A percentile compares a stretch with the other conserved stretches of the same genome.
phyloP scores from a whole-genome alignment of 148 eudicot species.

The Gaultheria prostrata region DNA sequence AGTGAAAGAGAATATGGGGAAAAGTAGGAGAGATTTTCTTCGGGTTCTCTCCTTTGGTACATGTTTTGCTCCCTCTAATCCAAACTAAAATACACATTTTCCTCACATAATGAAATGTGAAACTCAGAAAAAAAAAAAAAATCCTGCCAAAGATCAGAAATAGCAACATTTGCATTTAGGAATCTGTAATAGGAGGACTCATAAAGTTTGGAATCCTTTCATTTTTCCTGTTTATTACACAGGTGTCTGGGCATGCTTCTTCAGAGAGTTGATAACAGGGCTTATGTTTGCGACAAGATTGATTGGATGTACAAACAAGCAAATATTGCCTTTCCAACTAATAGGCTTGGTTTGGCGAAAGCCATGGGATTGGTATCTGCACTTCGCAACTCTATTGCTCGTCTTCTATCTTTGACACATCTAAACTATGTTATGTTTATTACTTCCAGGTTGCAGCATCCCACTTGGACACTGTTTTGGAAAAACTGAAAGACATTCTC shows the following conservation, averaged over 20 bases:
- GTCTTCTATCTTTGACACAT: slow-evolving; percentile 12
- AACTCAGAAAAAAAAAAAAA: not conserved
- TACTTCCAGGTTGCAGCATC: slow-evolving; percentile 81
- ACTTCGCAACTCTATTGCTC: slow-evolving; percentile 5
- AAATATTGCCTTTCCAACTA: slow-evolving; percentile 69
- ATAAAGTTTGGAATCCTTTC: not conserved
- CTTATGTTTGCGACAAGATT: slow-evolving; percentile 82
- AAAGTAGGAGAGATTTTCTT: not conserved
- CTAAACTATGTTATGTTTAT: slow-evolving; percentile 12
- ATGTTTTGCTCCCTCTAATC: not conserved
- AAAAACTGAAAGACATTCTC: slow-evolving; percentile 81
- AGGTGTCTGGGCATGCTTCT: slow-evolving; percentile 94
- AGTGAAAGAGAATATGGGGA: not conserved
- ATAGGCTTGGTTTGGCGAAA: slow-evolving; percentile 97
- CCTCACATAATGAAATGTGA: not conserved
- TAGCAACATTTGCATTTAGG: not conserved
- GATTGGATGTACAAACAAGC: slow-evolving; percentile 83
- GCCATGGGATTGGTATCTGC: slow-evolving; percentile 87
- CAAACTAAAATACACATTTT: not conserved
- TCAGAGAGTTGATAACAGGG: slow-evolving; percentile 84
- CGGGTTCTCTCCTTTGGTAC: not conserved
- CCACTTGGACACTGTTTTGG: slow-evolving; percentile 95
- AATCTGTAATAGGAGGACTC: not conserved
- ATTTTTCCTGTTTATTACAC: slow-evolving; percentile 17
- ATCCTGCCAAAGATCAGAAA: not conserved